Base-by-base conservation (phyloP, 805 yeast species). In the Nakazawaea peltata region DNA sequence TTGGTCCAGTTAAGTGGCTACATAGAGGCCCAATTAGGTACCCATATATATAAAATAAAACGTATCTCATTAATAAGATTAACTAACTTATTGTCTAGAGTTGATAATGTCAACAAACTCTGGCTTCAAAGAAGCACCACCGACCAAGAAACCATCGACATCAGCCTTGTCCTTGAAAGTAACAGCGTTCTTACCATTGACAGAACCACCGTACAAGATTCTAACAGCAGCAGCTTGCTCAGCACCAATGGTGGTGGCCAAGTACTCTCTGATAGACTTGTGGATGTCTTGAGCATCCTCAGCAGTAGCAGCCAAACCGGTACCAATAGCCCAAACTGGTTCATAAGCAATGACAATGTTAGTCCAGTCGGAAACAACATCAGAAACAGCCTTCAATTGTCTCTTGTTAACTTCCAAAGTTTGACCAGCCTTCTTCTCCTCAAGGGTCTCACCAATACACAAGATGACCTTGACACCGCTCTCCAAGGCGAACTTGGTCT, bases 291-390 rank as follows among this genome's bases (percentile, higher is more conserved):
- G 96, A 50, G 98, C 98, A 60, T 92, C 98, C 49, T 82, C 84
- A 50, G 98, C 87, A 51, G 98, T 92, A 44, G 98, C 97, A 54
- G 97, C 96, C 58, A 92, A 77, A 59, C 98, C 98, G 51, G 97
- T 88, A 63, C 98, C 98, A 54, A 92, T 92, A 53, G 98, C 98
- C 98, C 98, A 92, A 50, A 92, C 95, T 53, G 98, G 98, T 72
- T 92, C 98, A 71, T 92, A 92, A 56, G 98, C 98, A 62, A 92
- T 68, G 47, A 92, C 97, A 49, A 92, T 71, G 63, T 83, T 73
- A 45, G 81, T 54, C 97, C 97, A 90, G 78, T 88, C 97, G 41
- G 62, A 56, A 44, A 86, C 79, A 43, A 80, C 69, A 59, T 77
- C 81, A 54, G 82, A 66, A 43, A 82, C 97, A 44, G 97, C 96